phyloP scores from a whole-genome alignment of 164 flowering plant genomes.

The Macadamia integrifolia region DNA sequence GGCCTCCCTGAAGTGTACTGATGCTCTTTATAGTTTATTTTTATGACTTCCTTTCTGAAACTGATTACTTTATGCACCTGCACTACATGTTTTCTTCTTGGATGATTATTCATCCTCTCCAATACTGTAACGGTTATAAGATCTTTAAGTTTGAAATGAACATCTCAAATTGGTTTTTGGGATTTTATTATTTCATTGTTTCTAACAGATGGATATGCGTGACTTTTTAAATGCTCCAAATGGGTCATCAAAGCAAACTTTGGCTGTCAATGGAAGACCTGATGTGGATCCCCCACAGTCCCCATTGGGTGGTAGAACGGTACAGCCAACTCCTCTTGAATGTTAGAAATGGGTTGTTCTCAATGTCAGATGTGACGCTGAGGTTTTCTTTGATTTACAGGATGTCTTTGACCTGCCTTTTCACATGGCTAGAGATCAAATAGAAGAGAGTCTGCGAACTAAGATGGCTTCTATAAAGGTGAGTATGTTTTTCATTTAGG shows the following conservation, averaged over 20 bases:
- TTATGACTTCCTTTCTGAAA: not conserved
- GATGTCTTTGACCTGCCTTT: constrained; percentile 97
- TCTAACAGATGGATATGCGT: constrained; percentile 80
- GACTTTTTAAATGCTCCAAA: constrained; percentile 92
- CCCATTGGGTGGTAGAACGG: constrained; percentile 92
- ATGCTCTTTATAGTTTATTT: not conserved
- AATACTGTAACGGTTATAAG: not conserved
- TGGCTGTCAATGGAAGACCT: constrained; percentile 40
- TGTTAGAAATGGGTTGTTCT: constrained; percentile 5
- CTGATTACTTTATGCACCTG: not conserved
- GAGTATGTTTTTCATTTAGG: not conserved
- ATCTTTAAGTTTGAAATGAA: not conserved
- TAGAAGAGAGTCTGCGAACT: constrained; percentile 85
- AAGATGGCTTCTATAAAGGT: constrained; percentile 97
- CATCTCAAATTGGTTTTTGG: not conserved
- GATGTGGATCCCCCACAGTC: constrained; percentile 68
- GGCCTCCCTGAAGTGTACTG: not conserved
- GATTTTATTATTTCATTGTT: not conserved
- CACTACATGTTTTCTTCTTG: not conserved
- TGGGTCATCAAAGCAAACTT: constrained; percentile 63
- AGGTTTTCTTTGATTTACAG: constrained; percentile 31
- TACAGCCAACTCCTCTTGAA: constrained; percentile 24
- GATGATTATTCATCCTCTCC: not conserved
- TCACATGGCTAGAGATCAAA: constrained; percentile 95
- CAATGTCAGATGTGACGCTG: not conserved